phyloP scores from a whole-genome alignment of 208 protist genomes.

The Trypanosoma avium region DNA sequence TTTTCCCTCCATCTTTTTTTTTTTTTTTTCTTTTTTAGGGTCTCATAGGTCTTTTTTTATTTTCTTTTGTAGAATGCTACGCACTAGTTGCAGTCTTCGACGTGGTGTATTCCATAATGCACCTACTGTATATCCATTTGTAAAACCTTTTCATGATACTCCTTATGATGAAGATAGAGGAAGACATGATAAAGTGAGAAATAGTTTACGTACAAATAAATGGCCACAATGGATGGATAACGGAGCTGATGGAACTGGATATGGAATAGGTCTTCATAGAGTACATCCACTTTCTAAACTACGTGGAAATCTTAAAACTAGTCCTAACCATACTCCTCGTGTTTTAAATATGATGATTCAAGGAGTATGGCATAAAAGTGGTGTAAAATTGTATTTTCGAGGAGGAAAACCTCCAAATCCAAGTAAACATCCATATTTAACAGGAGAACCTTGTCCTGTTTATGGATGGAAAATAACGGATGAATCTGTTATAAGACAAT shows the following conservation, averaged over 20 bases:
- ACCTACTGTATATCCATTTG: conserved; percentile 81
- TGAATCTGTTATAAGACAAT: conserved; percentile 74
- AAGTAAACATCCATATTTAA: conserved; percentile 85
- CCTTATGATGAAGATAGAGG: conserved; percentile 80
- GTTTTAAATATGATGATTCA: conserved; percentile 91
- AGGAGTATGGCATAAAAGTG: conserved; percentile 90
- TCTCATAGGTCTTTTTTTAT: not conserved
- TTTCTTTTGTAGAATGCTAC: conserved; percentile 24
- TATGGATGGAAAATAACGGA: conserved; percentile 90
- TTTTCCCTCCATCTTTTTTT: too few relatives aligned
- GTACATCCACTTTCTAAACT: conserved; percentile 81
- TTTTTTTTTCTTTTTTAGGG: conserved; percentile 1
- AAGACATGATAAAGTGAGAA: conserved; percentile 50
- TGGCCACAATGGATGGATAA: conserved; percentile 91
- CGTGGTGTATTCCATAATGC: conserved; percentile 84
- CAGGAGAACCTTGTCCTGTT: conserved; percentile 87
- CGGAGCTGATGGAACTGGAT: conserved; percentile 82
- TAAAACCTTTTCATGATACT: conserved; percentile 87
- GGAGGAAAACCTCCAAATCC: conserved; percentile 90
- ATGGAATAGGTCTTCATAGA: conserved; percentile 83
- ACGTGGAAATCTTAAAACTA: conserved; percentile 67
- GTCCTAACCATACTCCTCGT: conserved; percentile 61
- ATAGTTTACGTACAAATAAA: conserved; percentile 31
- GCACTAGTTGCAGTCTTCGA: conserved; percentile 19
- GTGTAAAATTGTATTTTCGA: conserved; percentile 85